Evolutionary conservation across 306 rosid genomes (phyloP).

Genomic region (Quercus agrifolia): DNA sequence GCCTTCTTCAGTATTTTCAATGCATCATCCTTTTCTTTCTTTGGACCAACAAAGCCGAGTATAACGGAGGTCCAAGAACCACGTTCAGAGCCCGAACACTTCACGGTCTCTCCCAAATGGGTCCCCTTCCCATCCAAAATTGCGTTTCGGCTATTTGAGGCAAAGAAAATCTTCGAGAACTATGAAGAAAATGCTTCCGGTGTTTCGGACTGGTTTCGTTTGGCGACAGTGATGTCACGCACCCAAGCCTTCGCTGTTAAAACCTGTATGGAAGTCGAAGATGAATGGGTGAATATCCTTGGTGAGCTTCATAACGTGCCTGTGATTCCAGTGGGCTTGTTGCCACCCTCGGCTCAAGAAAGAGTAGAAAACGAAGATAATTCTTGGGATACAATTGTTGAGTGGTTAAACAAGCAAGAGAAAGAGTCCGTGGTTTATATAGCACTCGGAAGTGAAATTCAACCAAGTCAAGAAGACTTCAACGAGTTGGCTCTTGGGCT

Average conservation of each 20-base stretch:
- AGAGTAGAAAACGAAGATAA: not conserved
- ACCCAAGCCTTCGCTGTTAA: not conserved
- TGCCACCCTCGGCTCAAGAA: not conserved
- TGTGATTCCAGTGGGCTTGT: conserved; percentile 22
- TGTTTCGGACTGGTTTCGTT: not conserved
- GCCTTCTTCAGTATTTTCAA: conserved; percentile 38
- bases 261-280: conserved; percentile 17
- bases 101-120: conserved; percentile 24
- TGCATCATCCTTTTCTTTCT: not conserved
- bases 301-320: conserved; percentile 10
- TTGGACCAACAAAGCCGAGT: not conserved
- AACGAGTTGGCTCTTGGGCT: conserved; percentile 47
- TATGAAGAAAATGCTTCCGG: not conserved
- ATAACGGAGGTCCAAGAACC: not conserved
- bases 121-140: conserved; percentile 19
- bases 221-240: not conserved
- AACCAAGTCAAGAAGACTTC: conserved; percentile 18
- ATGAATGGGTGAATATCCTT: conserved; percentile 28
- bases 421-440: not conserved
- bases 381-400: not conserved
- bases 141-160: conserved; percentile 4
- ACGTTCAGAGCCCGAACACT: conserved; percentile 1
- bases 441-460: conserved; percentile 37
- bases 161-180: not conserved
- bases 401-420: conserved; percentile 21